phyloP scores from a whole-genome alignment of 306 rosid species.

The Canavalia gladiata region DNA sequence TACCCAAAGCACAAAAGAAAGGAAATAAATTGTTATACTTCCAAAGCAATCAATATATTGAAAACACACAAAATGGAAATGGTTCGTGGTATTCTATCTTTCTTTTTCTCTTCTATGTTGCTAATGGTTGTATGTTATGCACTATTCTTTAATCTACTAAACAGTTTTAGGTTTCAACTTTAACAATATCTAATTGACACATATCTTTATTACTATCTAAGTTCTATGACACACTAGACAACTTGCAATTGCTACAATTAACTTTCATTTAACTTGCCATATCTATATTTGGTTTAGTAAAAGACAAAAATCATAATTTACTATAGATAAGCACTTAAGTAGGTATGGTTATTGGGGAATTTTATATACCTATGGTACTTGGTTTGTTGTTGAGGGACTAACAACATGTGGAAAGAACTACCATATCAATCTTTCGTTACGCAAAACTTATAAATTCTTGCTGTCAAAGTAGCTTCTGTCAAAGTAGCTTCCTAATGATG shows the following conservation, averaged over 20 bases:
- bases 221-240: no score
- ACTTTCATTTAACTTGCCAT: not conserved
- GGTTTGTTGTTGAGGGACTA: constrained; percentile 74
- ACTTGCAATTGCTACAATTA: no score
- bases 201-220: not conserved
- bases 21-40: constrained; percentile 62
- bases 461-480: constrained; percentile 42
- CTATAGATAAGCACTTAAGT: not conserved
- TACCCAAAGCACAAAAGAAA: constrained; percentile 64
- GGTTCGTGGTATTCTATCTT: constrained; percentile 71
- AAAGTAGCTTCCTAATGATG: constrained; percentile 73
- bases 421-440: constrained; percentile 52
- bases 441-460: constrained; percentile 67
- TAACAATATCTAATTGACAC: not conserved
- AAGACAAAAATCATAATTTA: not conserved
- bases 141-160: not conserved
- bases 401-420: constrained; percentile 58
- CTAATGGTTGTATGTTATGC: not conserved
- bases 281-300: not conserved
- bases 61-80: constrained; percentile 65
- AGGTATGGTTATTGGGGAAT: constrained; percentile 92
- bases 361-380: constrained; percentile 79
- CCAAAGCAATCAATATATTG: constrained; percentile 60
- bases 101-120: not conserved
- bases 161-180: not conserved